Percentiles rank a stretch among this genome's conserved stretches.
Conservation (phyloP, 2,329 filamentous ascomycete species). For the Trichoderma koningii region DNA sequence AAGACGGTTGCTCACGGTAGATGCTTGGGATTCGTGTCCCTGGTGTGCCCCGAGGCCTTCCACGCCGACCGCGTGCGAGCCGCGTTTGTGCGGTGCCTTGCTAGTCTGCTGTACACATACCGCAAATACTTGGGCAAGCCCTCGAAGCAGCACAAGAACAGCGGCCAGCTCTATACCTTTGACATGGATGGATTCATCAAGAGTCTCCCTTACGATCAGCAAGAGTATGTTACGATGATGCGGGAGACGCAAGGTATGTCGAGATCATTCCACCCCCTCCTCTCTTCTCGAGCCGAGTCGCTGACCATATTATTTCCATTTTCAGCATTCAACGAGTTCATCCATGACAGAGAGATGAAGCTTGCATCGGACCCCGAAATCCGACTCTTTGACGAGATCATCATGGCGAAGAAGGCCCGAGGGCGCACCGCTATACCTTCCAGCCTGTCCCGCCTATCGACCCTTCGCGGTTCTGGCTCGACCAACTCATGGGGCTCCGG, state of each 20-base stretch:
- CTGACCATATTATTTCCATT: neutral
- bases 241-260: constrained; percentile 65
- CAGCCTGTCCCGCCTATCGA: constrained; percentile 63
- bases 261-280: too few relatives aligned
- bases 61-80: constrained; percentile 63
- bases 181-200: constrained; percentile 67
- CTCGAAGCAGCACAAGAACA: constrained; percentile 60
- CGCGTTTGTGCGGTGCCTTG: constrained; percentile 65
- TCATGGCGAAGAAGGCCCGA: constrained; percentile 72
- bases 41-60: constrained; percentile 66
- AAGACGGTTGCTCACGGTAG: constrained; percentile 58
- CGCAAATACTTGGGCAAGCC: constrained; percentile 64
- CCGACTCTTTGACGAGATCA: constrained; percentile 81
- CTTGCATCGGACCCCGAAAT: constrained; percentile 64
- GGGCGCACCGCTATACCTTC: constrained; percentile 67
- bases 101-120: constrained; percentile 68
- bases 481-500: constrained; percentile 45
- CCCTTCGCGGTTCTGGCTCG: constrained; percentile 58
- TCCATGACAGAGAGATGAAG: constrained; percentile 74
- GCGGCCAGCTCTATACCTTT: constrained; percentile 63
- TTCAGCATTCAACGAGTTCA: constrained; percentile 73
- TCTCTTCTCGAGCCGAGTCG: neutral
- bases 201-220: constrained; percentile 65
- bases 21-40: constrained; percentile 62
- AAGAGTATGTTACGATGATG: constrained; percentile 65